Evolutionary conservation across 257 asterid species (phyloP), one percentile per base, ranked within the genome.

Genomic region (Solanum okadae): DNA sequence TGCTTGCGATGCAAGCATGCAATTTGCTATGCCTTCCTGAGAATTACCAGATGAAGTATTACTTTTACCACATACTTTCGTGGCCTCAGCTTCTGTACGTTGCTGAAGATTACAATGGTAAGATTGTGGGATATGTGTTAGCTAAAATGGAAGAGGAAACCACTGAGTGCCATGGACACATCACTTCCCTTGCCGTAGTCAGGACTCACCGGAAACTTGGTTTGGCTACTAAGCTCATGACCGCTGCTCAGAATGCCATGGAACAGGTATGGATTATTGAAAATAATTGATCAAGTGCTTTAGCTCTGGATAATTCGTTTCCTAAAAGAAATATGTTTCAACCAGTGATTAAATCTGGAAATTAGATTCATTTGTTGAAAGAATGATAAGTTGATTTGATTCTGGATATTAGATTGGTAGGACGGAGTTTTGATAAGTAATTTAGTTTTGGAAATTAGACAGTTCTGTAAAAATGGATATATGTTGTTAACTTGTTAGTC

Each of bases 41-140:
- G 89, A 97, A 97, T 73, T 97, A 97, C 90, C 99, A 97, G 93
- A 96, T 97, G 99, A 97, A 97, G 89, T 97, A 97, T 92, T 97
- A 97, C 86, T 92, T 97, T 31, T 97, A 97, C 92, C 99, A 97
- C 91, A 94, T 97, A 90, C 98, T 97, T 42, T 97, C 99, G 6
- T 97, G 99, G 99, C 99, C 99, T 75, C 99, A 97, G 90, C 94
- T 97, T 81, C 98, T 97, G 29, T 97, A 97, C 90, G 99, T 97
- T 78, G 99, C 99, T 33, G 98, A 97, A 93, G 99, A 97, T 88
- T 97, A 97, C 94, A 95, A 95, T 90, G 98, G 99, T 23, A 97
- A 94, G 90, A 97, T 97, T 61, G 99, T 97, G 70, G 99, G 99
- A 10, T 97, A 97, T 86, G 99, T 97, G 63, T 90, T 97, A 79